phyloP scores from a whole-genome alignment of 495 filamentous ascomycete genomes.

The Aspergillus sclerotioniger region DNA sequence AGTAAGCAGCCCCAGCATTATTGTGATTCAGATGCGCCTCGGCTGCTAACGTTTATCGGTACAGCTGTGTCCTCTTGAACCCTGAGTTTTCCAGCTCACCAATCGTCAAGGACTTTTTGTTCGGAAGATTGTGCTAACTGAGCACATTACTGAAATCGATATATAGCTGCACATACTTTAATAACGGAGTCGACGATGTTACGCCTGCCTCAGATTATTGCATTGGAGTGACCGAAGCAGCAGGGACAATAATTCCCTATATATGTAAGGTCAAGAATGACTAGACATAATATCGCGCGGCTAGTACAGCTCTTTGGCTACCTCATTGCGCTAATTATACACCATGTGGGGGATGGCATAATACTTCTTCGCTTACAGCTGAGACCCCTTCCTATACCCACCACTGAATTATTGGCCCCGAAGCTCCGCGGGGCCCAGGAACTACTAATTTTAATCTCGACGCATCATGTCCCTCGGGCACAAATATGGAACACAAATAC shows the following conservation, averaged over 20 bases:
- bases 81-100: constrained; percentile 68
- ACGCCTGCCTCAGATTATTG: constrained; percentile 4
- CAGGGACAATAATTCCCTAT: background rate
- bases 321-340: no score
- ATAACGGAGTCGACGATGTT: constrained; percentile 10
- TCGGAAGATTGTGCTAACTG: constrained; percentile 40
- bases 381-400: background rate
- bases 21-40: background rate
- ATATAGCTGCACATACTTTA: constrained; percentile 2
- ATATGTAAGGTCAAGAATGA: background rate
- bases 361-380: background rate
- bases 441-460: background rate
- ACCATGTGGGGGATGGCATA: background rate
- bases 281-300: background rate
- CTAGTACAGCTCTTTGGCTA: background rate
- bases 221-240: constrained; percentile 11
- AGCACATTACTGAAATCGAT: background rate
- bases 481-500: background rate
- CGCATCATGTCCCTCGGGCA: background rate
- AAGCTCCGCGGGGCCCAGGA: background rate
- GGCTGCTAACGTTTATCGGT: constrained; percentile 4
- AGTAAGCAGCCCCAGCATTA: constrained; percentile 45
- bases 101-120: constrained; percentile 70
- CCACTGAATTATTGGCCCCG: background rate
- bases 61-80: constrained; percentile 64